phyloP scores from a whole-genome alignment of 129 eudicot species.

The sunflower (Helianthus annuus) region DNA sequence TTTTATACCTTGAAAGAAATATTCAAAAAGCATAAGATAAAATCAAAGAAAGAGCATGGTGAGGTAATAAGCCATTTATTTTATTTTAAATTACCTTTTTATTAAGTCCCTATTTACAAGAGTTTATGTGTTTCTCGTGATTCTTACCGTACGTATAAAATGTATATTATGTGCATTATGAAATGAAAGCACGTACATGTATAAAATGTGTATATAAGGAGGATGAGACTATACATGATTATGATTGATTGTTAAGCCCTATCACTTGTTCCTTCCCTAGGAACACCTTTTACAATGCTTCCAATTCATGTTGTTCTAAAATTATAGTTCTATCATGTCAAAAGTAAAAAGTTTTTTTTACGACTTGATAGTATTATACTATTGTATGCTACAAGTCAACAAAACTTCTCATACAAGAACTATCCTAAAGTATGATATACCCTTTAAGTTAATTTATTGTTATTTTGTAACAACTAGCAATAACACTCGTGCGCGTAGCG shows the following conservation, averaged over 20 bases:
- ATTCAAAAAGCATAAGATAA: no score
- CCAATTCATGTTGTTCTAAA: not conserved
- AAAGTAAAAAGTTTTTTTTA: not conserved
- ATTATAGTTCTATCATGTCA: constrained; percentile 5
- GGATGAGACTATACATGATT: constrained; percentile 35
- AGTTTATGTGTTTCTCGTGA: no score
- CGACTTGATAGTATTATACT: not conserved
- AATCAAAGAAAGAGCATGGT: no score
- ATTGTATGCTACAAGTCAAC: not conserved
- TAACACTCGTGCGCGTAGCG: no score
- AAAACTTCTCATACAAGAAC: constrained; percentile 15
- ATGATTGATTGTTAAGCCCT: constrained; percentile 38
- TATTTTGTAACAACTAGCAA: not conserved
- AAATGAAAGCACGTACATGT: no score
- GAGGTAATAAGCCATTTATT: no score
- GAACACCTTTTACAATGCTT: constrained; percentile 32
- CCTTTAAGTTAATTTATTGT: not conserved
- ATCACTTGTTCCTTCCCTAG: constrained; percentile 44
- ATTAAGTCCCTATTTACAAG: no score
- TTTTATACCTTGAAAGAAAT: no score
- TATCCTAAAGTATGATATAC: not conserved
- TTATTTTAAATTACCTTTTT: no score
- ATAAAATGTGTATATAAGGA: not conserved
- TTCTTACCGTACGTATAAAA: no score
- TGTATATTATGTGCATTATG: no score